Percentiles rank a stretch among this genome's conserved stretches.
Evolutionary conservation across 73 alveolate species (phyloP).

Genomic region (Blepharisma japonicum): DNA sequence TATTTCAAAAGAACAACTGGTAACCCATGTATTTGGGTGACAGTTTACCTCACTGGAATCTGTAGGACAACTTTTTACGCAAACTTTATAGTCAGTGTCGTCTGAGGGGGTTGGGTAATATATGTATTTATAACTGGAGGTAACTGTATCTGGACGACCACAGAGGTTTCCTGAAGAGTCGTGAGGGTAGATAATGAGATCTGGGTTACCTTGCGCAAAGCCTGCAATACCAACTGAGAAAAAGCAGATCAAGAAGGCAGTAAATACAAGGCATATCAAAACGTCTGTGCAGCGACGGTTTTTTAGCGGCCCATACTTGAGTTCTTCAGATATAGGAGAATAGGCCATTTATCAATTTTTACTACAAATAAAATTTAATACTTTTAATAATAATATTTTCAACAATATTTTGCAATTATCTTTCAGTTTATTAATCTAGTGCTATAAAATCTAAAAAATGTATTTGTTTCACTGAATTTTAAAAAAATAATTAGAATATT

Average conservation of each 20-base stretch:
- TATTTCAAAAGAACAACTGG: background rate
- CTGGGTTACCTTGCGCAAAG: constrained; percentile 81
- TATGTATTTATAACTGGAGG: background rate
- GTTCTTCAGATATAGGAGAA: background rate
- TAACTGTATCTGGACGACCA: constrained; percentile 19
- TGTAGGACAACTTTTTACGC: constrained; percentile 40
- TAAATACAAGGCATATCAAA: constrained; percentile 73
- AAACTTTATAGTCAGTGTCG: constrained; percentile 8
- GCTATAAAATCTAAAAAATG: no score
- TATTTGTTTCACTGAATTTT: no score
- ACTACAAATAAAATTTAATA: background rate
- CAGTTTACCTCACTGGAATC: background rate
- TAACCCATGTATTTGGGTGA: background rate
- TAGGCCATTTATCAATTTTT: constrained; percentile 2
- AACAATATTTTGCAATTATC: no score
- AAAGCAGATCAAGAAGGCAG: constrained; percentile 76
- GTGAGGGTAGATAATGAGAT: constrained; percentile 34
- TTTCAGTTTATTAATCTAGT: no score
- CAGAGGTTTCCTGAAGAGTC: constrained; percentile 30
- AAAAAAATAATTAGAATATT: no score
- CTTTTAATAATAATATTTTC: no score
- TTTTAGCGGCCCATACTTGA: constrained; percentile 45
- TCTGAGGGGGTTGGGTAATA: constrained; percentile 24
- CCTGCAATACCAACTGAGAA: constrained; percentile 77
- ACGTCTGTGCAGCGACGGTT: constrained; percentile 92